Base-by-base conservation (phyloP, 768 basidiomycete genomes). In the Strobilomyces confusus region DNA sequence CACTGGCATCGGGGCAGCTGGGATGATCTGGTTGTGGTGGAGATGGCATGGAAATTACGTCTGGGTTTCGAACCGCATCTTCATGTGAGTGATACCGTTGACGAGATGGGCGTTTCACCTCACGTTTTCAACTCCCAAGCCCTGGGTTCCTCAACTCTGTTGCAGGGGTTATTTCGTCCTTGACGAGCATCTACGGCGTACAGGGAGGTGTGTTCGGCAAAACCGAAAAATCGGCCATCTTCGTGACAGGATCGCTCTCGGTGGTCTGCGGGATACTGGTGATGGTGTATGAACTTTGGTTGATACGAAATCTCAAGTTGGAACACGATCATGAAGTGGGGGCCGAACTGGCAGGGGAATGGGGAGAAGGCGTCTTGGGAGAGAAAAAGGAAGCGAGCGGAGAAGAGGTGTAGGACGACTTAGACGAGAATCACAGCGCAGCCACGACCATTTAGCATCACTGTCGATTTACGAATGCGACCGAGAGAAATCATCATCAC, bases 11-110 rank as follows among this genome's bases (percentile, higher is more conserved):
- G 83, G 83, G 12, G 72, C 64, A 20, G 52, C 57, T 26, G 83
- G 82, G 3, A 82, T 84, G 82, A 55, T 73, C 25, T 83, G 77
- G 72, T 60, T 83, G 20, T 80, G 81, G 79, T 83, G 80, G 77
- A 71, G 73, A 55, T 84, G 82, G 81, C 73, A 68, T 59, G 68
- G 67, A 47, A 84, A 83, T 55, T 83, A 83, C 58, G 59, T 84
- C 48, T 84, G 82, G 82, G 62, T 78, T 23, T 67, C 77, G 14
- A 80, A 81, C 66, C 80, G 75, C 43, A 72, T 83, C 45, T 84
- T 82, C 62, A 50, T 81, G 82, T 83, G 55, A 51, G 79, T 63
- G 30, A 17, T 46, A 41, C 63, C 63, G 9, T 7, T 44, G 30
- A 19, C 19, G 36, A 4, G 32, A 41, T 1, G n/a, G 15, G 14